Evolutionary conservation across 106 monocot genomes (phyloP).

Genomic region (Dioscorea zingiberensis): DNA sequence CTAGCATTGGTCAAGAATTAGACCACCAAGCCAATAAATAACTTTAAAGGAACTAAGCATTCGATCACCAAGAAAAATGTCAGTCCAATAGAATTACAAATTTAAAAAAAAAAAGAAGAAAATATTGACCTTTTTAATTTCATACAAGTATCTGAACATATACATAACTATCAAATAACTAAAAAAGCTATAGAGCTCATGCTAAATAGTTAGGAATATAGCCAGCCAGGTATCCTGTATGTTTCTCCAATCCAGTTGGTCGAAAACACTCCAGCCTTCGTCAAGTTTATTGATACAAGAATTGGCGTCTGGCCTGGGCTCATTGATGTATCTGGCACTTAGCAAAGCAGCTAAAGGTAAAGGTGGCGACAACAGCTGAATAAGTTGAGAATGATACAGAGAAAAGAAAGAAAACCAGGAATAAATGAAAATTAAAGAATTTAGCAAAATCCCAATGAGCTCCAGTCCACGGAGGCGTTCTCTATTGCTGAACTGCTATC

Average conservation of each 20-base stretch:
- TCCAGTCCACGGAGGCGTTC: neutral
- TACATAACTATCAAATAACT: neutral
- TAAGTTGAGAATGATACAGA: neutral
- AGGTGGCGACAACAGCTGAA: neutral
- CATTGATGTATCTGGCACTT: neutral
- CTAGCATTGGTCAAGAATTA: too few relatives aligned
- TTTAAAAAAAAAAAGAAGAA: neutral
- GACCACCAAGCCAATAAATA: too few relatives aligned
- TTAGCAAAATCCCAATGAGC: conserved; percentile 4
- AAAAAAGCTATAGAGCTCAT: neutral
- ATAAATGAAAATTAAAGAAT: conserved; percentile 1
- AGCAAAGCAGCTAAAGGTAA: neutral
- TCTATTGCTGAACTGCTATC: conserved; percentile 8
- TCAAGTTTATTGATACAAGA: neutral
- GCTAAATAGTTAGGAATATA: too few relatives aligned
- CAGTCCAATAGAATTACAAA: neutral
- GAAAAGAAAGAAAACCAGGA: neutral
- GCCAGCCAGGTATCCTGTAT: too few relatives aligned
- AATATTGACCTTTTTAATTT: neutral
- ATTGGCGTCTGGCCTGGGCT: neutral
- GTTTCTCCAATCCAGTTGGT: too few relatives aligned
- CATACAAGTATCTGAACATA: neutral
- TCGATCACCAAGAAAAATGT: neutral
- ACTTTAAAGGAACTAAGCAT: too few relatives aligned
- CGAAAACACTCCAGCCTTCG: too few relatives aligned